Conservation (phyloP, 208 protist genomes). For the Porcisia hertigi region DNA sequence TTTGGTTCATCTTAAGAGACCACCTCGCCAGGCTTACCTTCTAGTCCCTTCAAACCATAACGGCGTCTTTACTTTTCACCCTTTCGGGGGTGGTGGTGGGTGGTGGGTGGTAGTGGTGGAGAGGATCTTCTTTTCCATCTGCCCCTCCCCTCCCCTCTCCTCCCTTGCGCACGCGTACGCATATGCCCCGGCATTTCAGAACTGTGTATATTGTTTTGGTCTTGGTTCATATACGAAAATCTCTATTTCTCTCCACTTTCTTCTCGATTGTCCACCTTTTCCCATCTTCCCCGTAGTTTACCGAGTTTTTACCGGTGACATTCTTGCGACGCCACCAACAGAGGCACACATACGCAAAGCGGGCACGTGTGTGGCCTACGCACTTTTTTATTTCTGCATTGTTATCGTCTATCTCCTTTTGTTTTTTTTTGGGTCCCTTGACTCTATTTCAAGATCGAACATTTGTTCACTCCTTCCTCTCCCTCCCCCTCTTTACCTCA, state of each 20-base stretch:
- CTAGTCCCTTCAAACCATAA: too few relatives aligned
- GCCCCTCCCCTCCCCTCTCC: too few relatives aligned
- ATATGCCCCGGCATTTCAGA: too few relatives aligned
- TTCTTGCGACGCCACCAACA: background rate
- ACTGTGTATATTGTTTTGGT: too few relatives aligned
- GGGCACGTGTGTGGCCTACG: background rate
- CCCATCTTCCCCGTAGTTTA: background rate
- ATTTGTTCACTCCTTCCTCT: background rate
- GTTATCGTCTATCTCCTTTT: background rate
- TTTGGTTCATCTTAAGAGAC: background rate
- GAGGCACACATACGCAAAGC: background rate
- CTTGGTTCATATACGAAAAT: background rate
- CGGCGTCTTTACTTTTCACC: too few relatives aligned
- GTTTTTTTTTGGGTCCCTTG: background rate
- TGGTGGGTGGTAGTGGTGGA: too few relatives aligned
- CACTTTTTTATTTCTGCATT: background rate
- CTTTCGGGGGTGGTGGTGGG: too few relatives aligned
- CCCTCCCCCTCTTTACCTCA: background rate
- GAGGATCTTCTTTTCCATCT: too few relatives aligned
- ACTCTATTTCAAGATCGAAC: background rate
- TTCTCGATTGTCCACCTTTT: background rate
- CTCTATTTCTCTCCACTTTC: background rate
- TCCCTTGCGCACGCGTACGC: too few relatives aligned
- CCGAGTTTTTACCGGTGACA: conserved; percentile 1
- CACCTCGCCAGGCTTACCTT: background rate